Base-by-base conservation (phyloP, 768 basidiomycete genomes). In the Suillus subluteus region DNA sequence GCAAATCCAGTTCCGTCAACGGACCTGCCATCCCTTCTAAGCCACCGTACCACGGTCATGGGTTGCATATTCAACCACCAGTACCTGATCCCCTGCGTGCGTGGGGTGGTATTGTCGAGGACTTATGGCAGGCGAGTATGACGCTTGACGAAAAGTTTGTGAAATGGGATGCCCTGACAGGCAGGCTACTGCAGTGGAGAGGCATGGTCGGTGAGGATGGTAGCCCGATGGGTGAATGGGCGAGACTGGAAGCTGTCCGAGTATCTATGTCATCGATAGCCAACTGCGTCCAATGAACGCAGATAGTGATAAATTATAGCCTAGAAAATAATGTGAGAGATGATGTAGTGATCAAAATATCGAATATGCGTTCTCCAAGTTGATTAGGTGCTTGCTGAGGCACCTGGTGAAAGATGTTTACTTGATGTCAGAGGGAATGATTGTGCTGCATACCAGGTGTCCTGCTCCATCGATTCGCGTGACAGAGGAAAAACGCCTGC, bases 101-200 rank as follows among this genome's bases (percentile, higher is more conserved):
- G 2, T 91, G 88, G 87, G 86, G 87, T 0, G 71, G 72, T 30
- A 77, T 76, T 23, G 83, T 90, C 2, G 86, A 89, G 70, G 72
- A 72, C 26, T 81, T 94, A 0, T 77, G 77, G 77, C 71, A 72
- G 1, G 72, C 40, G 3, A 46, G 66, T 30, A 75, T 75, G 75
- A 32, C 65, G 1, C 62, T 77, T 2, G 67, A 65, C 13, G 59
- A 66, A 87, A 67, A 71, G 1, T 64, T 78, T 7, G 67, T 75
- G 1, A 61, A 70, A n/a, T 91, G 90, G 89, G 82, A 82, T 65
- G 74, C 74, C 21, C 72, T 92, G 66, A 88, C 85, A 2, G 76
- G 76, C 43, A 79, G 88, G 65, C 59, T 91, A 67, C 72, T 92
- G 44, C 63, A 88, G 8, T 90, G 88, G 88, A 81, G 86, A 68